Evolutionary conservation across 768 basidiomycete genomes (phyloP).

Genomic region (Mycena rosella): DNA sequence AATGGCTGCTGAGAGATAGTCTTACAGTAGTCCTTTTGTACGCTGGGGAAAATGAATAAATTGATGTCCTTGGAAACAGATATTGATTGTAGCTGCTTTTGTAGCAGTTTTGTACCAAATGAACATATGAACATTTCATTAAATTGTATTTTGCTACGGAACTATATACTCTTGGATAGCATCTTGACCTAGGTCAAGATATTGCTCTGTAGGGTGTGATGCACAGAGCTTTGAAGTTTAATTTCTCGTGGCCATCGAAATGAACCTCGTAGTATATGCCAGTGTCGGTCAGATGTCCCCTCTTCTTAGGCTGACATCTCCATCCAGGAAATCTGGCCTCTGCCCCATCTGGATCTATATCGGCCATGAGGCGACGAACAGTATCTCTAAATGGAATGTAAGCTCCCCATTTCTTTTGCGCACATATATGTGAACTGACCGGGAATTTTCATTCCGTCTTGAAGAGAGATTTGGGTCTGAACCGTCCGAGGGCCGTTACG

Average conservation of each 20-base stretch:
- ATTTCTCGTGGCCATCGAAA: slow-evolving; percentile 32
- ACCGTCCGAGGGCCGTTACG: slow-evolving; percentile 1
- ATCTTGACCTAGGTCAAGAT: no score
- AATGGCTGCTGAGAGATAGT: no score
- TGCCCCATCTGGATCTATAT: slow-evolving; percentile 3
- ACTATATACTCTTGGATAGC: no score
- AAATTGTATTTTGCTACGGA: no score
- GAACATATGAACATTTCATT: no score
- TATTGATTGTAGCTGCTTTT: no score
- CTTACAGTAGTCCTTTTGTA: no score
- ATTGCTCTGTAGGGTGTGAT: no score
- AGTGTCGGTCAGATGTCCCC: slow-evolving; percentile 14
- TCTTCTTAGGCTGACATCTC: background rate
- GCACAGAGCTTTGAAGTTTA: slow-evolving; percentile 24
- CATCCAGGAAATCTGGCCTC: slow-evolving; percentile 8
- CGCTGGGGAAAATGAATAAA: no score
- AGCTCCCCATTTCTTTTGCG: background rate
- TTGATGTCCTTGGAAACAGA: no score
- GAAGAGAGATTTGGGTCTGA: slow-evolving; percentile 7
- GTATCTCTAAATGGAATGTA: background rate
- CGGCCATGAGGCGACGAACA: slow-evolving; percentile 5
- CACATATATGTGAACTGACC: background rate
- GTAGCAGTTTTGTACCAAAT: no score
- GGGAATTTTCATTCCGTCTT: slow-evolving; percentile 5
- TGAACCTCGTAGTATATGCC: slow-evolving; percentile 28